Conservation (phyloP, 345 rosid genomes). For the Iberis pinnata region DNA sequence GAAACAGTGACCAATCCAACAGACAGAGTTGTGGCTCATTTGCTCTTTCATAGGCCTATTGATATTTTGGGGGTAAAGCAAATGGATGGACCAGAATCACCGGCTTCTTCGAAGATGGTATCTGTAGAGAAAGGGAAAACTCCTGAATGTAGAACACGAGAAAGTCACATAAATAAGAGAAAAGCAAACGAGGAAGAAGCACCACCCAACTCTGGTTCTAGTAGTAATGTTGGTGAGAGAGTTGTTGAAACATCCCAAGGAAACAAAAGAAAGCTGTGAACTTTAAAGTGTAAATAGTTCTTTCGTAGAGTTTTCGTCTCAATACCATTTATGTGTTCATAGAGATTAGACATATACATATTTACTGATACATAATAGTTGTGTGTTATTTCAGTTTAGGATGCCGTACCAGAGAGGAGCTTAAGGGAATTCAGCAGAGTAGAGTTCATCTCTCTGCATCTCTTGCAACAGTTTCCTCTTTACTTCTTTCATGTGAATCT, state of each 20-base stretch:
- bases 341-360: no score
- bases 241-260: constrained; percentile 30
- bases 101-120: constrained; percentile 41
- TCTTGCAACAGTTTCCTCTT: constrained; percentile 14
- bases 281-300: constrained; percentile 33
- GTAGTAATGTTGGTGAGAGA: constrained; percentile 30
- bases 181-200: constrained; percentile 31
- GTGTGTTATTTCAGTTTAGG: constrained; percentile 26
- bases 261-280: constrained; percentile 21
- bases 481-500: constrained; percentile 20
- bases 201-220: constrained; percentile 27
- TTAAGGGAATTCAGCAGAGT: constrained; percentile 17
- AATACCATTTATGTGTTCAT: no score
- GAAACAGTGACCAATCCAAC: constrained; percentile 89
- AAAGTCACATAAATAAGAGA: constrained; percentile 30
- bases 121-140: constrained; percentile 28
- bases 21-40: constrained; percentile 78
- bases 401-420: constrained; percentile 20
- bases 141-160: constrained; percentile 21
- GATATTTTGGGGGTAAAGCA: constrained; percentile 40
- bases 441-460: constrained; percentile 10
- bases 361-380: constrained; percentile 28
- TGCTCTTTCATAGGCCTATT: constrained; percentile 72
- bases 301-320: no score
- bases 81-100: constrained; percentile 53